Evolutionary conservation across 164 flowering plant species (phyloP), one percentile per base, ranked within the genome.

Genomic region (Chimonanthus praecox): DNA sequence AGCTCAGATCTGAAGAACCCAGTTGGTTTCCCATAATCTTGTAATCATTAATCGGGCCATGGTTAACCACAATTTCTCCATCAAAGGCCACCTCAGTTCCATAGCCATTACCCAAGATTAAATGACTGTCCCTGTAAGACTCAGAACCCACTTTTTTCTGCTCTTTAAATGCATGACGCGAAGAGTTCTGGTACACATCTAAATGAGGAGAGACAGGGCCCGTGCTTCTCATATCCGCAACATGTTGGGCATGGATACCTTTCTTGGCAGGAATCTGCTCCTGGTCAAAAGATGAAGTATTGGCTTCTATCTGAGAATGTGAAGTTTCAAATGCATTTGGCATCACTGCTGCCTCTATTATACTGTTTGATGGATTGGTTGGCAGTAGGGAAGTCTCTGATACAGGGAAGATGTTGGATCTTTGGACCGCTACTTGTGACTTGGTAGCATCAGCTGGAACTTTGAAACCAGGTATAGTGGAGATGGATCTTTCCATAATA

Each of bases 401-500:
- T 4, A 62, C 21, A 46, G 86, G 85, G 3, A 73, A 70, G 67
- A 79, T 77, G 20, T 68, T 75, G 51, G 84, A 77, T 70, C 82
- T 81, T 48, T 71, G 83, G n/a, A 81, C 74, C 74, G 82, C 89
- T 79, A 44, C 68, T 75, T 76, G 84, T 66, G 85, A 74, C 78
- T 80, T 84, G 11, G 15, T 16, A 44, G 83, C 85, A 73, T 67
- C 70, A 54, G 80, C 67, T 71, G 90, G 75, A 58, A 79, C 75
- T 58, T 76, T 75, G 72, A 90, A 93, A 76, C 95, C 95, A 78
- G 97, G 94, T 50, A 96, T 86, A 0, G 82, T 88, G 58, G 98
- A 90, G 77, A 96, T 92, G 73, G 97, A 94, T 75, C 95, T 85
- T 70, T 85, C 95, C 71, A 89, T 83, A 66, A 77, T 80, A 66